Evolutionary conservation across 2,329 filamentous ascomycete species (phyloP), one percentile per base, ranked within the genome.

Genomic region (Paecilomyces niveus): DNA sequence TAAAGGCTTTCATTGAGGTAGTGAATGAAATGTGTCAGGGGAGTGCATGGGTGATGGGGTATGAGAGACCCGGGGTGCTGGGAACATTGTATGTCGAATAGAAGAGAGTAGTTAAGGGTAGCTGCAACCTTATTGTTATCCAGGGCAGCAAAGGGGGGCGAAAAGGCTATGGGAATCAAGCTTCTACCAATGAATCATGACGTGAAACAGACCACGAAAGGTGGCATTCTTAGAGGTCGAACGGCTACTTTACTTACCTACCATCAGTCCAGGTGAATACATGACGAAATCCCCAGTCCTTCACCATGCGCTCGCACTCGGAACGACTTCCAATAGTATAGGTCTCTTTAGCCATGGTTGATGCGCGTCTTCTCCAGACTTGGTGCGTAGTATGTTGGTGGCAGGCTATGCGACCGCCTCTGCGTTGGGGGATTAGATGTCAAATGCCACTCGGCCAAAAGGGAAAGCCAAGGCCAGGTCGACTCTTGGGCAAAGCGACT

Each of bases 251-350:
- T 22, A 49, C 75, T 63, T 75, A 84, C 82, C 81, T 80, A 54
- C 79, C 72, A 68, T 86, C 84, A 1, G 78, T 79, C 83, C 83
- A 86, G 3, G 83, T 86, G 64, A 86, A 86, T 64, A 86, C 81
- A 63, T 82, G 78, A 9, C 63, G 62, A 68, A 86, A 87, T 1
- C 84, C 84, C 83, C 83, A 86, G 8, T 77, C 76, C 39, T 76
- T 74, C 8, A 87, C 84, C 60, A 82, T 71, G 39, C 69, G 67
- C 68, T 86, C 83, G 57, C 82, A 81, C 33, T 84, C 78, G 57
- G 66, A 61, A 54, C 72, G 72, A 15, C 65, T 67, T n/a, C 66
- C 67, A 56, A 72, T 72, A 1, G 66, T 60, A 31, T 74, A 74
- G 45, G 57, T 69, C 10, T 70, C 64, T 39, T 69, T 63, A 45